Evolutionary conservation across 257 asterid genomes (phyloP).

Genomic region (Ocimum tenuiflorum): DNA sequence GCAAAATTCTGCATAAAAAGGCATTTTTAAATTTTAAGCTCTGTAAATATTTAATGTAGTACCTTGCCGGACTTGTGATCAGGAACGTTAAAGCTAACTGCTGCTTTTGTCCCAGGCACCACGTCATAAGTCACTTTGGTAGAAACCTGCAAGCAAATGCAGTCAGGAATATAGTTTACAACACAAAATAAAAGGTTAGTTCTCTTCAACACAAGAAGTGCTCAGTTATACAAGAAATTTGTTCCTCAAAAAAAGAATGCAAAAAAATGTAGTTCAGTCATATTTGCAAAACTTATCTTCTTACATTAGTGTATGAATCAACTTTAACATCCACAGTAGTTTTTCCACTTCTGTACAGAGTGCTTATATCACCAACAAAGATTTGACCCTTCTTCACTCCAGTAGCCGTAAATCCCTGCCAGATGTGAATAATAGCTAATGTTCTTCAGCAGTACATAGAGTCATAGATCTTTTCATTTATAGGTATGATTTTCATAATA

Average conservation of each 20-base stretch:
- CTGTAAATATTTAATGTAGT: constrained; percentile 8
- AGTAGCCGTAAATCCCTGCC: constrained; percentile 71
- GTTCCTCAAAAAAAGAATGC: background rate
- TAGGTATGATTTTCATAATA: background rate
- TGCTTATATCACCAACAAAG: constrained; percentile 65
- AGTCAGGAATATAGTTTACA: constrained; percentile 6
- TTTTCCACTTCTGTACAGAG: constrained; percentile 59
- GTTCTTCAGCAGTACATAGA: background rate
- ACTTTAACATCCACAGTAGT: constrained; percentile 69
- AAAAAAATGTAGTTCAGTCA: no score
- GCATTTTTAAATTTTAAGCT: background rate
- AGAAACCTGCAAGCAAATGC: constrained; percentile 39
- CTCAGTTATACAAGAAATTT: no score
- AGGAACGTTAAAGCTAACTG: constrained; percentile 69
- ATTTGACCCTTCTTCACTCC: constrained; percentile 67
- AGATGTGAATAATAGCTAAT: constrained; percentile 4
- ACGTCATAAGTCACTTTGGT: constrained; percentile 60
- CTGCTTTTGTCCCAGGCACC: constrained; percentile 57
- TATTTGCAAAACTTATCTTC: no score
- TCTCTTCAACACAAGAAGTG: background rate
- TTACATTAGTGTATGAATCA: constrained; percentile 74
- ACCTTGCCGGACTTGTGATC: constrained; percentile 92
- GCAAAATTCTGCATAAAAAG: background rate
- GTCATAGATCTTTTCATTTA: background rate
- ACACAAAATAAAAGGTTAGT: background rate